Evolutionary conservation across 352 stramenopile genomes (phyloP), one percentile per base, ranked within the genome.

Genomic region (Paralagenidium karlingii): DNA sequence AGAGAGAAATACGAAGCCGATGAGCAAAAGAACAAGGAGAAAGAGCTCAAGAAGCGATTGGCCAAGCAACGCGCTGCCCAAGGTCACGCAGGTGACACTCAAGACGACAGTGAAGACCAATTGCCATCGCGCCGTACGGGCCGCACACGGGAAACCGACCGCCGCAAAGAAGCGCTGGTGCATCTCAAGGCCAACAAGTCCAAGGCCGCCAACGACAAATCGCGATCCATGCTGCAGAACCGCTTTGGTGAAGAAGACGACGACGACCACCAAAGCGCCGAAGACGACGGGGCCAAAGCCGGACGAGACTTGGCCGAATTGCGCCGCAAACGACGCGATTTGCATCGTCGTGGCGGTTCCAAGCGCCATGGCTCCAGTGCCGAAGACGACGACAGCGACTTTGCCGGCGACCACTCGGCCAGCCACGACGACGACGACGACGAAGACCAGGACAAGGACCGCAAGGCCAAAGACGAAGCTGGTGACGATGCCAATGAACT

Each of bases 1-100:
- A 75, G 63, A 31, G 77, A 91, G 49, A 85, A 84, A 33, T 91
- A 91, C 39, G 77, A 91, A 50, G 74, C 74, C 8, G 65, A 86
- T 13, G 73, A 85, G 42, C 67, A 85, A 36, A 75, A 77, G 22
- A 84, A 63, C 42, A 91, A 91, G 50, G 74, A 91, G 45, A 62
- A 76, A 3, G 70, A 82, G 19, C 55, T 90, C 8, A 87, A 90
- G 52, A 86, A 86, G 45, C 61, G 76, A 15, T 59, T 87, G 15
- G 76, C 69, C 1, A n/a, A n/a, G n/a, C n/a, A n/a, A n/a, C n/a
- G n/a, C n/a, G 73, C 68, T 5, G 61, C 57, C 5, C 60, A 80
- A 39, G 56, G 59, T 28, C 51, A 68, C 10, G 61, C 54, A 0
- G 30, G 22, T 36, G 30, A 36, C 19, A 7, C 3, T 36, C 30